Base-by-base conservation (phyloP, 2,329 filamentous ascomycete species). In the Pseudogymnoascus sp. region DNA sequence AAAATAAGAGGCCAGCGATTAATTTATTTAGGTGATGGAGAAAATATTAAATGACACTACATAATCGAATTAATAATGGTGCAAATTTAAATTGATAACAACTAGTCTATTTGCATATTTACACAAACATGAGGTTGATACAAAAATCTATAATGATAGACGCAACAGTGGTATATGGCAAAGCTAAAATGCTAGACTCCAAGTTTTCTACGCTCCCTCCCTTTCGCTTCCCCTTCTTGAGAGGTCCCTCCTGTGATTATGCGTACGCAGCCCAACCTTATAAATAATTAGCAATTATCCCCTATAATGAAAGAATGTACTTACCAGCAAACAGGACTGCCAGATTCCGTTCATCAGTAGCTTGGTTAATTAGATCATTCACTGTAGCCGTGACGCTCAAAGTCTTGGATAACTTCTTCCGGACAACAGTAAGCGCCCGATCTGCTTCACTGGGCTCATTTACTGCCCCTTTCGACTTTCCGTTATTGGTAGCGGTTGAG, bases 351-450 rank as follows among this genome's bases (percentile, higher is more conserved):
- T 96, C 93, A 76, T 99, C 95, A 1, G 90, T 93, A 6, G 95
- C 93, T 77, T 96, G 90, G 74, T 97, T 95, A 68, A 99, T 99
- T 68, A 99, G 78, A 73, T 99, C 95, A 72, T 97, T 98, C 63
- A 99, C 95, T 13, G 92, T 97, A 2, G 95, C 96, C 63, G 90
- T 90, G 16, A 96, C 93, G 74, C 93, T 99, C 73, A 99, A 77
- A 2, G 90, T 93, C 81, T 96, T 96, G 67, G 89, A 90, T 69
- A 99, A 77, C 79, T 99, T 99, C 84, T 97, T 98, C 73, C 90
- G 87, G 64, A 99, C 95, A 21, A 98, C 90, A 64, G 92, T 91
- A 64, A 99, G 80, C 1, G 96, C 95, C 64, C 96, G 83, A 68
- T 96, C 93, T 1, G 95, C 96, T 77, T 99, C 96, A 76, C 85